Base-by-base conservation (phyloP, 257 asterid species). In the Solanum pinnatisectum region DNA sequence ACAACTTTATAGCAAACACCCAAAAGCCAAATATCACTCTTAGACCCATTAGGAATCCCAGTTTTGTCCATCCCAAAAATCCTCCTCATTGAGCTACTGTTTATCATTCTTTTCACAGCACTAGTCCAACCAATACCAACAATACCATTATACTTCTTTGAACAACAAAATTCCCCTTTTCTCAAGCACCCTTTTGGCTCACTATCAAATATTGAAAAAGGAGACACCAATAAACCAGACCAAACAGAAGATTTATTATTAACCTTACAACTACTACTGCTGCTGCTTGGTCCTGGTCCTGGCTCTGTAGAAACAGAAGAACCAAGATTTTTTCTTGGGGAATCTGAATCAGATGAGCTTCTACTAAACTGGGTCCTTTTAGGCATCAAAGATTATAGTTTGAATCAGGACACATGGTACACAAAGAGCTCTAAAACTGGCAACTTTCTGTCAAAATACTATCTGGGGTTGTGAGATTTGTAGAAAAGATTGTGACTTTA, bases 11-110 rank as follows among this genome's bases (percentile, higher is more conserved):
- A 97, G 86, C 99, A 95, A 71, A 91, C 85, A 35, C 99, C 99
- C 90, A 97, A 92, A 91, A 97, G 94, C 99, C 99, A 97, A 87
- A 97, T 96, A 78, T 97, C 96, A 72, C 95, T 92, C 77, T 84
- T 93, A 42, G 99, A 96, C 81, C 90, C 88, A 8, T 60, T 71
- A 18, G 98, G 89, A 63, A 87, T 67, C 20, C 91, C 89, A 11
- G 94, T 68, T 89, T 89, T 93, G 86, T 81, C 90, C 85, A 96
- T 92, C 65, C 99, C 98, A 40, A 93, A 89, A 25, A 94, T 90
- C 87, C 98, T 93, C 94, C 99, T 94, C 94, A 97, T 93, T 37
- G 99, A 92, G 86, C 92, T 96, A 94, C 98, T 94, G 63, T 93
- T 94, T 90, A 96, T 90, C 59, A 91, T 93, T 89, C 97, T 95